A percentile compares a stretch with the other conserved stretches of the same genome.
These are phyloP conservation scores for Fonsecaea multimorphosa DNA, from an alignment of 2,329 filamentous ascomycete genomes.

Conservation along the genomic window DNA sequence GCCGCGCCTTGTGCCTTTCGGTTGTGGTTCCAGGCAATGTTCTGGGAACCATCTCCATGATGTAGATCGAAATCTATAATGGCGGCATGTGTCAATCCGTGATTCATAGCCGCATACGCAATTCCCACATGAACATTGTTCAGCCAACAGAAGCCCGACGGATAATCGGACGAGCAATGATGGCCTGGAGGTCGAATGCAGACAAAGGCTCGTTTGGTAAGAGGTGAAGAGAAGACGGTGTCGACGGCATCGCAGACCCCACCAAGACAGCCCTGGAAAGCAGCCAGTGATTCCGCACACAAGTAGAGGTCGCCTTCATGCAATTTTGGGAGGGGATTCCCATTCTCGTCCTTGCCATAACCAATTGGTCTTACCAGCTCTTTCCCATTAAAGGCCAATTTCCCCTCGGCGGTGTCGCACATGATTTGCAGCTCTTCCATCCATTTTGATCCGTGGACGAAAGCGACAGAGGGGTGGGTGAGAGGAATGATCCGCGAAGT, in stretches of 20 bases:
- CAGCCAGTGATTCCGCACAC: constrained; percentile 81
- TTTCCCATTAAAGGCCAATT: constrained; percentile 76
- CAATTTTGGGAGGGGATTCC: constrained; percentile 60
- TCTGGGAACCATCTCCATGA: constrained; percentile 93
- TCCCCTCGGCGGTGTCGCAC: constrained; percentile 80
- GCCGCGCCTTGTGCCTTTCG: constrained; percentile 65
- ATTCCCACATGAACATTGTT: constrained; percentile 99
- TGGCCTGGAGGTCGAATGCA: constrained; percentile 92
- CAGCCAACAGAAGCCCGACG: constrained; percentile 97
- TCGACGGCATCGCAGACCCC: constrained; percentile 95
- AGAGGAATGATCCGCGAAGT: constrained; percentile 75
- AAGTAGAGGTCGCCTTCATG: constrained; percentile 93
- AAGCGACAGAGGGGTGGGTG: constrained; percentile 77
- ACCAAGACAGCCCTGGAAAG: constrained; percentile 88
- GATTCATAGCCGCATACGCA: constrained; percentile 80
- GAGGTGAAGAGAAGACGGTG: constrained; percentile 70
- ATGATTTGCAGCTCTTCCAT: constrained; percentile 88
- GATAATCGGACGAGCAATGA: constrained; percentile 86
- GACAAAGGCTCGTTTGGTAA: constrained; percentile 78
- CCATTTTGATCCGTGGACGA: constrained; percentile 90
- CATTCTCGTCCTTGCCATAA: constrained; percentile 48
- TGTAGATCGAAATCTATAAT: constrained; percentile 93
- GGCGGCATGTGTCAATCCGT: constrained; percentile 89
- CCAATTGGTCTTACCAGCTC: constrained; percentile 71
- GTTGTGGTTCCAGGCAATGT: constrained; percentile 92